These are phyloP conservation scores for Candida krabiensis DNA, from an alignment of 805 yeast genomes.

Conservation along the genomic window DNA sequence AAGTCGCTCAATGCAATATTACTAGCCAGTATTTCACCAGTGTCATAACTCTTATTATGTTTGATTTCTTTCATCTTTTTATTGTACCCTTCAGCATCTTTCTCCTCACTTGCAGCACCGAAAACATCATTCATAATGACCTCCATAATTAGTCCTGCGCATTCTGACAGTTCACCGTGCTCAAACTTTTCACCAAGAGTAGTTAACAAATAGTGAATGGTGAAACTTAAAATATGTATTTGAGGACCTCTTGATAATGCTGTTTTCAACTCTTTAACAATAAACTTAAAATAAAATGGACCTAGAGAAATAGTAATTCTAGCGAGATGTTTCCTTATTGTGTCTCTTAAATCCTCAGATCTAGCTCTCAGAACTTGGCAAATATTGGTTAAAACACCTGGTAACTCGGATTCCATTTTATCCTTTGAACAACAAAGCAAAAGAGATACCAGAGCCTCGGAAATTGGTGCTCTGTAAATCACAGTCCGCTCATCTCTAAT, in stretches of 20 bases:
- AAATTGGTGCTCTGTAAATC: slow-evolving; percentile 70
- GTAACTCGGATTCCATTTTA: slow-evolving; percentile 57
- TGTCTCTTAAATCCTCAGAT: slow-evolving; percentile 85
- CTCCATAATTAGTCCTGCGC: slow-evolving; percentile 57
- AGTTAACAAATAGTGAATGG: slow-evolving; percentile 72
- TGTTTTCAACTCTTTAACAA: slow-evolving; percentile 72
- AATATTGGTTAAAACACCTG: slow-evolving; percentile 80
- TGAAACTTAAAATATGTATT: slow-evolving; percentile 86
- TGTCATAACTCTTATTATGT: slow-evolving; percentile 82
- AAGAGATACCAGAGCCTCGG: slow-evolving; percentile 75
- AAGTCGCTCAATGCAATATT: slow-evolving; percentile 61
- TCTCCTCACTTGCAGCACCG: slow-evolving; percentile 90
- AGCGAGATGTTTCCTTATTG: slow-evolving; percentile 73
- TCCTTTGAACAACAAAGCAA: slow-evolving; percentile 61
- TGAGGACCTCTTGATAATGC: slow-evolving; percentile 91
- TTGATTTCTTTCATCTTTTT: slow-evolving; percentile 89
- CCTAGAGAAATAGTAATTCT: slow-evolving; percentile 68
- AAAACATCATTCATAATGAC: slow-evolving; percentile 89
- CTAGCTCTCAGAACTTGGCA: slow-evolving; percentile 86
- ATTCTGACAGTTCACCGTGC: slow-evolving; percentile 76
- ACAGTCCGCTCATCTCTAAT: slow-evolving; percentile 78
- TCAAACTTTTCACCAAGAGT: slow-evolving; percentile 41
- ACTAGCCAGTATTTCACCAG: slow-evolving; percentile 74
- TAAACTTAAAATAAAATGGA: slow-evolving; percentile 66
- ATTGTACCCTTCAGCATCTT: slow-evolving; percentile 89